Evolutionary conservation across 1,284 basidiomycete genomes (phyloP).

Genomic region (Omphalotus olearius): DNA sequence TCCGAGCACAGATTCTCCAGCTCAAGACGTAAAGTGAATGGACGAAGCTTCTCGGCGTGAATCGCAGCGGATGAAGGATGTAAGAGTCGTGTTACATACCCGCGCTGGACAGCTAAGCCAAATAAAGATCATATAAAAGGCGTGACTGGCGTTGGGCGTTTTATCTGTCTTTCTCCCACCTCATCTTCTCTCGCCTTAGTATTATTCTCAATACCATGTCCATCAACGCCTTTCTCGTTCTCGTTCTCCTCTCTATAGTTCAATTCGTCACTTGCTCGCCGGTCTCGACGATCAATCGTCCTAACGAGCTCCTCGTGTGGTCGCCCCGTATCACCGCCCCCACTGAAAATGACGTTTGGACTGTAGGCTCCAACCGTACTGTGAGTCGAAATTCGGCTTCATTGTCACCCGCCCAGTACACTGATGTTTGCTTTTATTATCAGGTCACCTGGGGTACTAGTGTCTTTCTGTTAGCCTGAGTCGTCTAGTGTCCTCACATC

Average conservation of each 20-base stretch:
- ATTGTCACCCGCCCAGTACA: neutral
- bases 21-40: too few species aligned
- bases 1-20: too few species aligned
- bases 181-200: neutral
- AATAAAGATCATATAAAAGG: slow-evolving; percentile 1
- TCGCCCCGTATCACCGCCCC: neutral
- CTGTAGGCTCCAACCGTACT: neutral
- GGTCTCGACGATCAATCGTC: neutral
- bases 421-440: neutral
- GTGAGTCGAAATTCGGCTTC: neutral
- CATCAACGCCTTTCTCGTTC: neutral
- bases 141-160: neutral
- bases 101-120: neutral
- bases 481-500: neutral
- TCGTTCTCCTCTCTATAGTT: neutral
- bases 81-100: too few species aligned
- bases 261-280: neutral
- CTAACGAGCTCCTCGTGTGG: neutral
- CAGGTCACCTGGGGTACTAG: slow-evolving; percentile 1
- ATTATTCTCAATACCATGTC: neutral
- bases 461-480: neutral
- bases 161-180: neutral
- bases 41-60: too few species aligned
- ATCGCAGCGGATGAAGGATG: too few species aligned
- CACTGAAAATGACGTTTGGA: neutral